Conservation (phyloP, 108 stramenopile species). For the Nannochloropsis granulata region DNA sequence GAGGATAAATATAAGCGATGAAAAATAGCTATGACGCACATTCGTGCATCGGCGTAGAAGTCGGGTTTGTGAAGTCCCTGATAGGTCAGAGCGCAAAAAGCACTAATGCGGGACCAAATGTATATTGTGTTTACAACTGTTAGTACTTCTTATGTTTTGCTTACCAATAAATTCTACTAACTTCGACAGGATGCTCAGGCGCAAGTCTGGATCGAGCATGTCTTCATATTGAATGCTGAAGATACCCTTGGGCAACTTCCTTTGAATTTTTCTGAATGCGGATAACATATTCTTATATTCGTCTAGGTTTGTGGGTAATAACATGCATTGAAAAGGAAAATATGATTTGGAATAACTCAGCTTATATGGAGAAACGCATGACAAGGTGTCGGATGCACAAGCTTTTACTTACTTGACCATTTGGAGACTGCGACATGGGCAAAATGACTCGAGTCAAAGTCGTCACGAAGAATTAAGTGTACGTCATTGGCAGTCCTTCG, state of each 20-base stretch:
- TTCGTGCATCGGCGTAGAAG: too few relatives aligned
- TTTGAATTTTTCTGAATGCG: not conserved
- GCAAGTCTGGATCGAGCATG: not conserved
- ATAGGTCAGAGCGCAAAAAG: too few relatives aligned
- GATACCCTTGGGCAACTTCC: not conserved
- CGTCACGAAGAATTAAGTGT: not conserved
- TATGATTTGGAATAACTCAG: too few relatives aligned
- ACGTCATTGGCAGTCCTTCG: not conserved
- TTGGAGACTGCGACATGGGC: not conserved
- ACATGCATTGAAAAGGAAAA: too few relatives aligned
- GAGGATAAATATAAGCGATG: not conserved
- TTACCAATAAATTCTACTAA: not conserved
- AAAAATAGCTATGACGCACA: not conserved
- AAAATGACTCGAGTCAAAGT: not conserved
- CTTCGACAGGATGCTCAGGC: not conserved
- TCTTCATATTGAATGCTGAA: not conserved
- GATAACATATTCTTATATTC: not conserved
- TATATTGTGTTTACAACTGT: too few relatives aligned
- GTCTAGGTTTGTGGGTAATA: too few relatives aligned
- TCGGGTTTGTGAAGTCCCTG: too few relatives aligned
- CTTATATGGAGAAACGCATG: too few relatives aligned
- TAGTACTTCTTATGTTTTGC: not conserved
- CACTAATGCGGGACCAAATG: too few relatives aligned
- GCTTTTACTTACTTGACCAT: not conserved
- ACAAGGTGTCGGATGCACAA: not conserved